Evolutionary conservation across 129 eudicot species (phyloP).

Genomic region (Pseudognaphalium luteoalbum): DNA sequence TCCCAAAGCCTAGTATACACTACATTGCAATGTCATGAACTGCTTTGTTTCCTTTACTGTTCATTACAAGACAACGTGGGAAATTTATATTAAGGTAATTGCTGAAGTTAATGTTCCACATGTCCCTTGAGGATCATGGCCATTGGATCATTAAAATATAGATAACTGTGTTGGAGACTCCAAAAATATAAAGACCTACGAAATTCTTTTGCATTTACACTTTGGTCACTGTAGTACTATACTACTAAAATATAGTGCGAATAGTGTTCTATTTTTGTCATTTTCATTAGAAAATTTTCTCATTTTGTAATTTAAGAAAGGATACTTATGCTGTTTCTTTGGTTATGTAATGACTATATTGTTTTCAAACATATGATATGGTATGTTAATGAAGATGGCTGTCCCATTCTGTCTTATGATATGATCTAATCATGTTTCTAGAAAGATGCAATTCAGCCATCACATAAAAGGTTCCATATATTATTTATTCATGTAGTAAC

Average conservation of each 20-base stretch:
- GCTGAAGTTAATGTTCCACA: slow-evolving; percentile 9
- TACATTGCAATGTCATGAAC: neutral
- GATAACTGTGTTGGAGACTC: neutral
- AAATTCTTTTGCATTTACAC: neutral
- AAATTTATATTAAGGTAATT: neutral
- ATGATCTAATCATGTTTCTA: neutral
- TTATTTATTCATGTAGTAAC: neutral
- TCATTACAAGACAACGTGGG: neutral
- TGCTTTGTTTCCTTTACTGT: neutral
- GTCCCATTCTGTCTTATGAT: neutral
- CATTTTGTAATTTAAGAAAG: neutral
- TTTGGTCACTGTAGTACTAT: neutral
- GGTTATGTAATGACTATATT: neutral
- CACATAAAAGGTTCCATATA: neutral
- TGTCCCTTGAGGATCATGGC: slow-evolving; percentile 12
- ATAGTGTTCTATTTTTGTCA: neutral
- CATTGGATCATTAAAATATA: neutral
- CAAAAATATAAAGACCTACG: neutral
- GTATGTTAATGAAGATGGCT: neutral
- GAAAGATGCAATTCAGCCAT: neutral
- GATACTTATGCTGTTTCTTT: slow-evolving; percentile 1
- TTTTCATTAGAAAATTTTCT: neutral
- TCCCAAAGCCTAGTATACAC: neutral
- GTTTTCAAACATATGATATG: neutral
- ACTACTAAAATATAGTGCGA: neutral